phyloP scores from a whole-genome alignment of 2,329 filamentous ascomycete species.

The Aspergillus carbonarius region DNA sequence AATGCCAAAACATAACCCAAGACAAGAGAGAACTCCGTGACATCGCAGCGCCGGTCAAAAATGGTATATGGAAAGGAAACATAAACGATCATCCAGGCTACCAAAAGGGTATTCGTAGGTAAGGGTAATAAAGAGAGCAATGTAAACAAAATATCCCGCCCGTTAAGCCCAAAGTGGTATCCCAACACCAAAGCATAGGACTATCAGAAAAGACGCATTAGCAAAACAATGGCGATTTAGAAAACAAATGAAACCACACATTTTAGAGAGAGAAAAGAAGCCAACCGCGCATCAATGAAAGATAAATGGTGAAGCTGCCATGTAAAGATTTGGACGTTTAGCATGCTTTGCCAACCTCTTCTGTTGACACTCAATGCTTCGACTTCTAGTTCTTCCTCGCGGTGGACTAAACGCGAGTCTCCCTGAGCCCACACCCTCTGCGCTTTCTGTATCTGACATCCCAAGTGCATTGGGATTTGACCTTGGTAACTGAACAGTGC shows the following conservation, averaged over 20 bases:
- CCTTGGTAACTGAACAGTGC: neutral
- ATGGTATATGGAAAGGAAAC: conserved; percentile 6
- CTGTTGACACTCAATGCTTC: conserved; percentile 23
- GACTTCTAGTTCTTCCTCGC: conserved; percentile 26
- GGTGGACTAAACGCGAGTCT: conserved; percentile 10
- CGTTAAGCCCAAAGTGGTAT: conserved; percentile 1
- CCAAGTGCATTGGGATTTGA: neutral
- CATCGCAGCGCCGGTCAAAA: neutral
- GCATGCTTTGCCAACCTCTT: conserved; percentile 19
- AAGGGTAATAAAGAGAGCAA: neutral
- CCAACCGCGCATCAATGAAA: conserved; percentile 11
- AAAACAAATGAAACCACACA: neutral
- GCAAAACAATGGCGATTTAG: neutral
- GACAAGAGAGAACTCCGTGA: neutral
- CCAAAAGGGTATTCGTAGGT: conserved; percentile 12
- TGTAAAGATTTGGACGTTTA: conserved; percentile 17
- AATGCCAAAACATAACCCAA: neutral
- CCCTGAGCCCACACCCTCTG: neutral
- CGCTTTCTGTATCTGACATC: neutral
- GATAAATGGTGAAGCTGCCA: conserved; percentile 11
- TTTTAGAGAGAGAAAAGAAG: neutral
- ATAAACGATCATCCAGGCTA: conserved; percentile 1
- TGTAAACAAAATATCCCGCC: conserved; percentile 1
- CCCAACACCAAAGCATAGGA: neutral
- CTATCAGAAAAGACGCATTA: neutral